Percentiles rank a stretch among this genome's conserved stretches.
Conservation (phyloP, 2,329 filamentous ascomycete genomes). For the Curvularia lunata region DNA sequence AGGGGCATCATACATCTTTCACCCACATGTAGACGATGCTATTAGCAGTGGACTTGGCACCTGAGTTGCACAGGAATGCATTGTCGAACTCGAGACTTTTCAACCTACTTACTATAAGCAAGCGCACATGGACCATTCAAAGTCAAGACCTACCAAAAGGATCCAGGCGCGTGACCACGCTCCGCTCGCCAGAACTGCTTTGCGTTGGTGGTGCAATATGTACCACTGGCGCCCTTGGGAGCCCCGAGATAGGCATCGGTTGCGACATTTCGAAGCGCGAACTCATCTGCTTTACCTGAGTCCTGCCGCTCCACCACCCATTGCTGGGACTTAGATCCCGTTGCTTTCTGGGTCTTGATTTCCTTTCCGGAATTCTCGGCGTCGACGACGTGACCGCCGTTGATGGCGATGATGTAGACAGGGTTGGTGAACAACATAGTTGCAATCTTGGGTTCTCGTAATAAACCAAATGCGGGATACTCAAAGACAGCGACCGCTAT, state of each 20-base stretch:
- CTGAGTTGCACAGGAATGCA: not conserved
- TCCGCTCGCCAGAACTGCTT: conserved; percentile 8
- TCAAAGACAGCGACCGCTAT: not conserved
- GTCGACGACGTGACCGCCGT: not conserved
- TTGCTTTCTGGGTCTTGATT: not conserved
- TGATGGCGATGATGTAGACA: not conserved
- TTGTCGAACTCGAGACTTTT: not conserved
- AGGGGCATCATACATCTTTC: not conserved
- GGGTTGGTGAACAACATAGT: not conserved
- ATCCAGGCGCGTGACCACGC: conserved; percentile 4
- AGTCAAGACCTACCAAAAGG: conserved; percentile 1
- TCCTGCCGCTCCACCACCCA: not conserved
- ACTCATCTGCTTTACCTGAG: not conserved
- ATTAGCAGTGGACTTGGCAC: not conserved
- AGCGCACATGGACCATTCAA: not conserved
- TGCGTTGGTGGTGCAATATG: not conserved
- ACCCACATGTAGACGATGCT: not conserved
- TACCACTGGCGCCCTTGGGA: not conserved
- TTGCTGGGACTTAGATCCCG: not conserved
- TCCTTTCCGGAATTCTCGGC: not conserved
- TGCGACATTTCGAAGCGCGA: not conserved
- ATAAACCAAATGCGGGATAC: not conserved
- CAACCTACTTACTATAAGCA: not conserved
- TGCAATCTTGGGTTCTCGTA: too few relatives aligned
- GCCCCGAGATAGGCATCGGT: not conserved